A percentile compares a stretch with the other conserved stretches of the same genome.
These are phyloP conservation scores for Geosmithia morbida DNA, from an alignment of 2,329 filamentous ascomycete genomes.

Conservation along the genomic window DNA sequence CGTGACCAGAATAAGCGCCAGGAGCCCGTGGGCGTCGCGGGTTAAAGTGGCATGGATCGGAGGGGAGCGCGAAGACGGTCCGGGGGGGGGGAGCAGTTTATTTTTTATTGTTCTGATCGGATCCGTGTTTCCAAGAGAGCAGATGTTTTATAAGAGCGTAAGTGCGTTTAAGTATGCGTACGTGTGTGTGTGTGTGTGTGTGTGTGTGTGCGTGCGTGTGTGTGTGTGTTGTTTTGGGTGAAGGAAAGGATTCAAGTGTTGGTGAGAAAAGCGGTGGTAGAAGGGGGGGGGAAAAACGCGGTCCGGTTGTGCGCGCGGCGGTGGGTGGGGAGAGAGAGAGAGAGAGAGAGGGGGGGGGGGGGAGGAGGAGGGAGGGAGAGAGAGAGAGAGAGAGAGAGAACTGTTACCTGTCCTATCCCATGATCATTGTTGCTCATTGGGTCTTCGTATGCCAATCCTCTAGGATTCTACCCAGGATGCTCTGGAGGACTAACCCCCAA, in stretches of 20 bases:
- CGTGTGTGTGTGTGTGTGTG: no score
- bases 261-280: not conserved
- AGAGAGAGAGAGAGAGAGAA: constrained; percentile 1
- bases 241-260: not conserved
- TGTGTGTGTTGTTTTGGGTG: not conserved
- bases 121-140: not conserved
- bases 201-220: no score
- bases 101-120: not conserved
- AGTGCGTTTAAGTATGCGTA: no score
- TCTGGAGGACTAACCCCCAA: no score
- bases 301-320: not conserved
- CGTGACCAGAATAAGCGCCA: no score
- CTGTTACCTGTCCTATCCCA: no score
- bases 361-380: not conserved
- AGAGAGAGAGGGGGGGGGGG: no score
- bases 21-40: not conserved
- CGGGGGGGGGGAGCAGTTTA: not conserved
- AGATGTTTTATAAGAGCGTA: no score
- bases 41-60: not conserved
- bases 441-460: no score
- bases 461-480: no score
- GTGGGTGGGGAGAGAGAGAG: no score
- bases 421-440: no score
- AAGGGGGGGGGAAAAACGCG: not conserved
- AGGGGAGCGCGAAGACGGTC: not conserved